These are phyloP conservation scores for Nicotiana paniculata DNA, from an alignment of 257 asterid genomes.

Conservation along the genomic window DNA sequence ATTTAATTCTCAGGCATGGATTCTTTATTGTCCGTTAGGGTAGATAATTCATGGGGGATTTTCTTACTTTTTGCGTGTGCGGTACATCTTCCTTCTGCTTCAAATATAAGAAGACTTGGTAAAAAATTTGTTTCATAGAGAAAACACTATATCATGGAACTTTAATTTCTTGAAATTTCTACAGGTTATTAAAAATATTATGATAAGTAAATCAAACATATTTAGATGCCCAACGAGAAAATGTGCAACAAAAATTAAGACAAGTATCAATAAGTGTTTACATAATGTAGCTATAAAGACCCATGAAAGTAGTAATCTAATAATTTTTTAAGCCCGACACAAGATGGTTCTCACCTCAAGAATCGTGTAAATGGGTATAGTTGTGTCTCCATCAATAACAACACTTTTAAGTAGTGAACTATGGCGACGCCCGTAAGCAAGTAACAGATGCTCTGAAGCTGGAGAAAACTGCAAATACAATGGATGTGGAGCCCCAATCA, in stretches of 20 bases:
- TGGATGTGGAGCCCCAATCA: background rate
- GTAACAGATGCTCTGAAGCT: conserved; percentile 88
- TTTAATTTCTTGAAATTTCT: background rate
- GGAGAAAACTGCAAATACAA: conserved; percentile 77
- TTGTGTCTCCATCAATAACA: conserved; percentile 79
- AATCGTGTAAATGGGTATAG: conserved; percentile 77
- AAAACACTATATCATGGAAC: background rate
- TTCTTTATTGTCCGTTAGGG: background rate
- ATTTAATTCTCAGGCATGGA: background rate
- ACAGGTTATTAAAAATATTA: background rate
- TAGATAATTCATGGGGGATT: background rate
- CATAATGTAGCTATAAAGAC: background rate
- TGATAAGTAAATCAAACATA: background rate
- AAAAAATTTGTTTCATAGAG: background rate
- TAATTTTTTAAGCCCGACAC: background rate
- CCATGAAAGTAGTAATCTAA: background rate
- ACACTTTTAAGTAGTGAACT: conserved; percentile 87
- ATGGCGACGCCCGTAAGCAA: conserved; percentile 94
- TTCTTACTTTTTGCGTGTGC: background rate
- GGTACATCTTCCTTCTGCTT: background rate
- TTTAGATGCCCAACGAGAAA: background rate
- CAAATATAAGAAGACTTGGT: background rate
- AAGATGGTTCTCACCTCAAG: conserved; percentile 57
- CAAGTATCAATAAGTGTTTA: background rate
- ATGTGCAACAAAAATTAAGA: background rate